phyloP scores from a whole-genome alignment of 768 basidiomycete genomes.

The Agaricus blazei region DNA sequence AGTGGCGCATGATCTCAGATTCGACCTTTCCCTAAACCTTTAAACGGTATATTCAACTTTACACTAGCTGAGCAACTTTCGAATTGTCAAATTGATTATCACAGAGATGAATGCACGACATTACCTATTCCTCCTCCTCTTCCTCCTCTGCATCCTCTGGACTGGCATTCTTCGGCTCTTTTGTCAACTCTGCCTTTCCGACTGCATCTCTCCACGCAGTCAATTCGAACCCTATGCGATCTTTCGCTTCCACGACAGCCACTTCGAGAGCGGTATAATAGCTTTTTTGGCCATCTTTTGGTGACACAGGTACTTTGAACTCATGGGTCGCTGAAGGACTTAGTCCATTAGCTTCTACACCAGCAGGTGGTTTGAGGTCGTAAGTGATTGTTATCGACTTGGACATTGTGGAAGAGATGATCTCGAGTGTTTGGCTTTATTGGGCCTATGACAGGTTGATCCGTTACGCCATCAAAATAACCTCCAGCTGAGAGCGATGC shows the following conservation, averaged over 20 bases:
- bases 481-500: too few species aligned
- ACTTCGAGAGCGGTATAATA: slow-evolving; percentile 50
- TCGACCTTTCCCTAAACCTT: too few species aligned
- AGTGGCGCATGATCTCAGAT: too few species aligned
- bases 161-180: slow-evolving; percentile 45
- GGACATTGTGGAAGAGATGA: slow-evolving; percentile 15
- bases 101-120: not conserved
- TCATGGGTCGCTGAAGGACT: slow-evolving; percentile 15
- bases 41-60: too few species aligned
- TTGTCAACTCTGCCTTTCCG: slow-evolving; percentile 56
- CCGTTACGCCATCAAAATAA: not conserved
- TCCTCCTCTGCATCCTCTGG: slow-evolving; percentile 44
- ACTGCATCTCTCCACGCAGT: slow-evolving; percentile 74
- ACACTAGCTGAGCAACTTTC: not conserved
- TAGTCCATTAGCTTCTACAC: slow-evolving; percentile 15
- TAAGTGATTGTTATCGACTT: slow-evolving; percentile 35
- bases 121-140: slow-evolving; percentile 20
- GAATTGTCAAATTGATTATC: not conserved
- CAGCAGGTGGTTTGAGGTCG: slow-evolving; percentile 35
- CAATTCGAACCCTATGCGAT: slow-evolving; percentile 58
- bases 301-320: slow-evolving; percentile 15
- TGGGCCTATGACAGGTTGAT: slow-evolving; percentile 1
- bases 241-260: slow-evolving; percentile 48
- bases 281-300: slow-evolving; percentile 19
- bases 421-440: slow-evolving; percentile 18